Conservation (phyloP, 2,329 filamentous ascomycete genomes). For the Pseudogymnoascus sp. region DNA sequence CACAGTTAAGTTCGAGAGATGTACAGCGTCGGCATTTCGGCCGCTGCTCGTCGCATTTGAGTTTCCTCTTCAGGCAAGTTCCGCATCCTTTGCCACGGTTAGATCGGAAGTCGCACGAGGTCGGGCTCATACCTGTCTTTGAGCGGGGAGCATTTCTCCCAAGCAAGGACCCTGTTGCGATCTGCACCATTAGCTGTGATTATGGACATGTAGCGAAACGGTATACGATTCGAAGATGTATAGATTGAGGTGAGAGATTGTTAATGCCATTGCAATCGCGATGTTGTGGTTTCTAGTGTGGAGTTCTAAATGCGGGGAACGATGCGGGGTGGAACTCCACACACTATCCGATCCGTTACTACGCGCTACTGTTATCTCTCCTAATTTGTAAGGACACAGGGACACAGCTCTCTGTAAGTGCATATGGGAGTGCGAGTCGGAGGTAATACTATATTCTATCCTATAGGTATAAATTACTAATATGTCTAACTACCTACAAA, state of each 20-base stretch:
- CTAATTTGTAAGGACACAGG: too few relatives aligned
- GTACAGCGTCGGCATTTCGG: slow-evolving; percentile 30
- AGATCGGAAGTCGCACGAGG: not conserved
- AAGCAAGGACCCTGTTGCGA: slow-evolving; percentile 2
- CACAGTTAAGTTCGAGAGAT: slow-evolving; percentile 12
- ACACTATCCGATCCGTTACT: too few relatives aligned
- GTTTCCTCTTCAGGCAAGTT: slow-evolving; percentile 24
- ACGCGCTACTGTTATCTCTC: too few relatives aligned
- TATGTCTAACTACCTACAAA: too few relatives aligned
- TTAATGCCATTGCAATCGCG: not conserved
- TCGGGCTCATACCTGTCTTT: slow-evolving; percentile 29
- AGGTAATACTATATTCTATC: too few relatives aligned
- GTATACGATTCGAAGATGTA: not conserved
- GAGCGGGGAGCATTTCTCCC: slow-evolving; percentile 27
- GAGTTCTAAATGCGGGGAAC: not conserved
- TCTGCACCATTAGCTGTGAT: not conserved
- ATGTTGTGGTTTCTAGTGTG: not conserved
- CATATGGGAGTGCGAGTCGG: too few relatives aligned
- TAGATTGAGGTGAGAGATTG: not conserved
- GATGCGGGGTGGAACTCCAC: not conserved
- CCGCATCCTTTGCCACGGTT: slow-evolving; percentile 27
- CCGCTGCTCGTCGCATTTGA: slow-evolving; percentile 11
- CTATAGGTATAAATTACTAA: too few relatives aligned
- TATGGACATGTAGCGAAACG: not conserved
- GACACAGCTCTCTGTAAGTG: too few relatives aligned